Conservation (phyloP, 2,329 filamentous ascomycete species). For the Hymenoscyphus albidus region DNA sequence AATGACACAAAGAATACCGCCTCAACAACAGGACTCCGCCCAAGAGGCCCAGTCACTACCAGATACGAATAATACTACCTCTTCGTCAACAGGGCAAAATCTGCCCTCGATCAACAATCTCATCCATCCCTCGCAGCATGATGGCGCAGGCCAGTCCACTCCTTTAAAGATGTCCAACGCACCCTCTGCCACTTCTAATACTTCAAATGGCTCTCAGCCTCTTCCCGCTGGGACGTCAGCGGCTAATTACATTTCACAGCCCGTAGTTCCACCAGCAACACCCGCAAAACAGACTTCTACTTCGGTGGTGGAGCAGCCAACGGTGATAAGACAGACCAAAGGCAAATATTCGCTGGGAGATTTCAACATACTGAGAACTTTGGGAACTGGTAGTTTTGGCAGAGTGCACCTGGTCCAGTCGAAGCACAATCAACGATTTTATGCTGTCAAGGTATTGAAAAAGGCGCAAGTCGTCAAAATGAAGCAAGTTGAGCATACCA, state of each 20-base stretch:
- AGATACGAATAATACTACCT: neutral
- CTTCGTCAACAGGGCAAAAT: slow-evolving; percentile 42
- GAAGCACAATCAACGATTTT: slow-evolving; percentile 96
- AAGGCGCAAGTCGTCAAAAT: slow-evolving; percentile 99
- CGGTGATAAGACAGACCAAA: slow-evolving; percentile 68
- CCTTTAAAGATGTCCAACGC: slow-evolving; percentile 26
- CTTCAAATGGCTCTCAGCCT: neutral
- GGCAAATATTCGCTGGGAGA: slow-evolving; percentile 94
- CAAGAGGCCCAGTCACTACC: slow-evolving; percentile 3
- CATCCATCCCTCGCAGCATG: slow-evolving; percentile 63
- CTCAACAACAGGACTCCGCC: slow-evolving; percentile 35
- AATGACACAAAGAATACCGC: slow-evolving; percentile 34
- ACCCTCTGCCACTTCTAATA: neutral
- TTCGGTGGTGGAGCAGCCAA: slow-evolving; percentile 16
- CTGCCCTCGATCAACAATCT: slow-evolving; percentile 79
- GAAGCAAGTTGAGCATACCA: slow-evolving; percentile 99
- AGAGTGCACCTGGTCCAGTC: slow-evolving; percentile 95
- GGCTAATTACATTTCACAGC: slow-evolving; percentile 10
- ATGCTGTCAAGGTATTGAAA: slow-evolving; percentile 97
- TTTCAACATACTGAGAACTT: slow-evolving; percentile 83
- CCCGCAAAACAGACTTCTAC: neutral
- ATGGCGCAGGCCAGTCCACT: slow-evolving; percentile 38
- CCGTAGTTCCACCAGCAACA: slow-evolving; percentile 5
- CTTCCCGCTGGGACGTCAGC: slow-evolving; percentile 29
- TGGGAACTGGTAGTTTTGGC: slow-evolving; percentile 96